Base-by-base conservation (phyloP, 257 asterid genomes). In the Penstemon barbatus region DNA sequence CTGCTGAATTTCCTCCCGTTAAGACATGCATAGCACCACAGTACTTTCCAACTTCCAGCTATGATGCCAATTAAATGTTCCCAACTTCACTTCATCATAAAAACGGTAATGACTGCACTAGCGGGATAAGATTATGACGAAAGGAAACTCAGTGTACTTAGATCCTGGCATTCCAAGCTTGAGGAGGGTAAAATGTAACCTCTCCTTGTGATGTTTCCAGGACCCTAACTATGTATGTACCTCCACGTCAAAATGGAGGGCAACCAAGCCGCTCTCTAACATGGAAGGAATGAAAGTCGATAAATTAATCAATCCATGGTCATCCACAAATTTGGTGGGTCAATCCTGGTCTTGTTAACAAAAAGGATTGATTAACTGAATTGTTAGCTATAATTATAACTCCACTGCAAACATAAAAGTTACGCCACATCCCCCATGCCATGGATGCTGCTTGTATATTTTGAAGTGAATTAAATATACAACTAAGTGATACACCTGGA, bases 251-350 rank as follows among this genome's bases (percentile, higher is more conserved):
- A 25, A 5, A 33, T 57, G 41, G 37, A 57, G 62, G 62, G 58
- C 3, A 58, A 49, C 33, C 55, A 40, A 15, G 45, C 68, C 18
- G 66, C 38, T 49, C 56, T 44, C 70, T 38, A 5, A 40, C 7
- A 48, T 43, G 42, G 45, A 4, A 45, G 43, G 60, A 38, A 59
- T 70, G 52, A 49, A 25, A 6, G 56, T 11, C 48, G 15, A 54
- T 55, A 51, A 18, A 11, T 51, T 41, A 19, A 64, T 37, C 39
- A 15, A 55, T 40, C 12, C 46, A 36, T 13, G 37, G 62, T 40
- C 53, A 56, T 48, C 56, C 68, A 65, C 49, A 25, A 62, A 56
- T 45, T 37, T 38, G 54, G 36, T 41, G 19, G 44, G 6, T 13
- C 5, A 4, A 41, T 5, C 38, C 57, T 45, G 58, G 37, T 46